Evolutionary conservation across 371 early-diverging fungal species (phyloP).

Genomic region (Mucor piriformis): DNA sequence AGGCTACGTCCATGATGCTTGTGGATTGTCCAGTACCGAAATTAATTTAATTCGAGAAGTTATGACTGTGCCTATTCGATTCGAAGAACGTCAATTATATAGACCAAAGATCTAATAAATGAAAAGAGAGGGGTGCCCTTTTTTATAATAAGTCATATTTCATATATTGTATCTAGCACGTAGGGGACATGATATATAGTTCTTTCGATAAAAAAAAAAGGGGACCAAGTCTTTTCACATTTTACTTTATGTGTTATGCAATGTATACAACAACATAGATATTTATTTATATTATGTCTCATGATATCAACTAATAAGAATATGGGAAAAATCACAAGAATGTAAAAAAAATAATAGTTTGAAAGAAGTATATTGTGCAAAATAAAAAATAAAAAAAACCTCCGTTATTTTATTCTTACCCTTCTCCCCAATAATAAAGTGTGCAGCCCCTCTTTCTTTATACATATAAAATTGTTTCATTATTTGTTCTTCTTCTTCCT

Average conservation of each 20-base stretch:
- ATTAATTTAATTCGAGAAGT: slow-evolving; percentile 25
- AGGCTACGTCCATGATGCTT: slow-evolving; percentile 28
- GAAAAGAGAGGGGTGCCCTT: neutral
- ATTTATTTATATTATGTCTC: neutral
- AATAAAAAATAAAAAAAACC: neutral
- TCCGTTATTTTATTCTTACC: slow-evolving; percentile 6
- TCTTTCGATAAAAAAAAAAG: neutral
- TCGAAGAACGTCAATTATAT: slow-evolving; percentile 43
- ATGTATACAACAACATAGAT: neutral
- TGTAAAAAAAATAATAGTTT: neutral
- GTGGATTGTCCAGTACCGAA: slow-evolving; percentile 26
- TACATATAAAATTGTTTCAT: neutral
- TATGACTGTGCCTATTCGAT: slow-evolving; percentile 38
- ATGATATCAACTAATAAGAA: slow-evolving; percentile 3
- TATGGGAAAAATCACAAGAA: neutral
- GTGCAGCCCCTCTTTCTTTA: neutral
- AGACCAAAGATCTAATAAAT: slow-evolving; percentile 31
- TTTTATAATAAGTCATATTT: neutral
- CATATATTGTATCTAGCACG: neutral
- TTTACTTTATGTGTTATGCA: neutral
- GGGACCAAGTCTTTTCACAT: neutral
- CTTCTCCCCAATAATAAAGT: slow-evolving; percentile 5
- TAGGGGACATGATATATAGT: neutral
- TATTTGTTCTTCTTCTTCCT: slow-evolving; percentile 17
- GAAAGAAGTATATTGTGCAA: neutral